Evolutionary conservation across 345 rosid genomes (phyloP).

Genomic region (Citrus unshiu): DNA sequence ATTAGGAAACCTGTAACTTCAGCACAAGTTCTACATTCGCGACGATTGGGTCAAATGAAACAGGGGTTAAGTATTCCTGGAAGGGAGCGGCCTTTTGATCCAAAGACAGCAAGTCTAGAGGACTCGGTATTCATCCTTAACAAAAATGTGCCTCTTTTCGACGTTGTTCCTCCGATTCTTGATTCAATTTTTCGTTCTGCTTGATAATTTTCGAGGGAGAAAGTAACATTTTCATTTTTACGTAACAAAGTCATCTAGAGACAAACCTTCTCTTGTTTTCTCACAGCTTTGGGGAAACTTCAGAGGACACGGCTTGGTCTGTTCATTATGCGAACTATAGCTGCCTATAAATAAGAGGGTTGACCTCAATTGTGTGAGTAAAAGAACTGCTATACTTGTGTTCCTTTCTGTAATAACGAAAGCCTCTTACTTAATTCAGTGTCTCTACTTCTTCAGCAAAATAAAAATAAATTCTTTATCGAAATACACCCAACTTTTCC

Average conservation of each 20-base stretch:
- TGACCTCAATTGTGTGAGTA: background rate
- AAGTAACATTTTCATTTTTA: background rate
- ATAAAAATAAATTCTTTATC: background rate
- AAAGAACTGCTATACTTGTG: background rate
- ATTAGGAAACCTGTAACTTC: conserved; percentile 46
- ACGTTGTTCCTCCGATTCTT: conserved; percentile 28
- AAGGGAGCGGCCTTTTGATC: conserved; percentile 25
- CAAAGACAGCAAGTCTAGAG: conserved; percentile 22
- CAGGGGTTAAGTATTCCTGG: conserved; percentile 49
- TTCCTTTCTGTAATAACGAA: background rate
- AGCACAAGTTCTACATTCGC: conserved; percentile 58
- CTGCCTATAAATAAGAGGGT: no score
- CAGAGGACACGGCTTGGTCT: no score
- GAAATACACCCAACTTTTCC: no score
- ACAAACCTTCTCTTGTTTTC: background rate
- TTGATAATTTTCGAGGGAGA: background rate
- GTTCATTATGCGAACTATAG: no score
- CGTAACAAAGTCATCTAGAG: background rate
- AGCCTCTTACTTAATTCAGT: background rate
- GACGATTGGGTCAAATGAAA: conserved; percentile 51
- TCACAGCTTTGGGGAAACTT: no score
- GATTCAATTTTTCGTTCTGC: conserved; percentile 5
- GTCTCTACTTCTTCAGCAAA: no score
- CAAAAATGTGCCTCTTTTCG: conserved; percentile 49
- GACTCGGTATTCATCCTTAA: conserved; percentile 39